These are phyloP conservation scores for Podaxis pistillaris DNA, from an alignment of 768 basidiomycete species.

Conservation along the genomic window DNA sequence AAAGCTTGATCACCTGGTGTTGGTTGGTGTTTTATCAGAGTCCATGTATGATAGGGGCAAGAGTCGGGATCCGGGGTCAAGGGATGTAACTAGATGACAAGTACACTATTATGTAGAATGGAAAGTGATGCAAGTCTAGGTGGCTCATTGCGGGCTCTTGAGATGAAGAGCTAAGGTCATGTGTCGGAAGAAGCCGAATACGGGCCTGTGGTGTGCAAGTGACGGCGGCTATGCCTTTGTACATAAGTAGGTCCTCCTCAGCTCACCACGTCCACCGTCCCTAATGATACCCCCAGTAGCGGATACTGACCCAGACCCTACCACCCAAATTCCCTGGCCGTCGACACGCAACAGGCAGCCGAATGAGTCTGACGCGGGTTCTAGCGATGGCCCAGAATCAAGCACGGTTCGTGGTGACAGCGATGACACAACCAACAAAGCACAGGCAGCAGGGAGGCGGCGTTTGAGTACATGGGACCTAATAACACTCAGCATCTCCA, in stretches of 20 bases:
- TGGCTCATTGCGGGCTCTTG: not conserved
- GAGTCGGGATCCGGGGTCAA: not conserved
- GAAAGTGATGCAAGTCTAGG: not conserved
- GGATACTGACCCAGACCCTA: slow-evolving; percentile 68
- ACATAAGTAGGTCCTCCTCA: not conserved
- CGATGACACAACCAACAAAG: slow-evolving; percentile 16
- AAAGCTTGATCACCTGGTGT: not conserved
- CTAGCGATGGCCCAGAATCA: not conserved
- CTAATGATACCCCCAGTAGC: slow-evolving; percentile 63
- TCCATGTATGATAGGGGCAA: slow-evolving; percentile 7
- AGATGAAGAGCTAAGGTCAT: slow-evolving; percentile 4
- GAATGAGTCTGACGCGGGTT: slow-evolving; percentile 25
- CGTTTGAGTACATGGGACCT: slow-evolving; percentile 64
- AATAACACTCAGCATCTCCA: slow-evolving; percentile 82
- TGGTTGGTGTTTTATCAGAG: slow-evolving; percentile 6
- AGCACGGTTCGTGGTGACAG: slow-evolving; percentile 18
- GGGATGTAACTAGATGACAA: not conserved
- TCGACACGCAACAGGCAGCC: slow-evolving; percentile 32
- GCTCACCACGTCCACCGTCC: slow-evolving; percentile 5
- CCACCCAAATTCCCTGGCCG: slow-evolving; percentile 79
- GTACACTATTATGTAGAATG: not conserved
- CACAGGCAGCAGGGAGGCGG: slow-evolving; percentile 30
- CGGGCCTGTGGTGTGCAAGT: not conserved
- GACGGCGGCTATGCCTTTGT: not conserved
- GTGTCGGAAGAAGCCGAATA: slow-evolving; percentile 9